Evolutionary conservation across 2,329 filamentous ascomycete genomes (phyloP).

Genomic region (Coniochaeta sp.): DNA sequence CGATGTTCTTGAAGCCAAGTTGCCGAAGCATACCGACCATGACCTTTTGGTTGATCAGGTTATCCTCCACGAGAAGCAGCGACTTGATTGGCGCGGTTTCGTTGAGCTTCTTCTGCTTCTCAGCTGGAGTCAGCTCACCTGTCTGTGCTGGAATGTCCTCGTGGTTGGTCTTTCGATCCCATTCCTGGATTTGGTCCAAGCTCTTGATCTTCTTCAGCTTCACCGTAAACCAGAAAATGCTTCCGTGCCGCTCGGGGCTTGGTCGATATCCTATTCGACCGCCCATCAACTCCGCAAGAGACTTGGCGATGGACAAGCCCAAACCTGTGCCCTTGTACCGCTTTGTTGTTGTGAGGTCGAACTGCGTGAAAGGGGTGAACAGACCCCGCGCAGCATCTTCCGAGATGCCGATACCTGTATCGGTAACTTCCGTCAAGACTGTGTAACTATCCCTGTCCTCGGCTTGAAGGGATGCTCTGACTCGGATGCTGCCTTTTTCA

Average conservation of each 20-base stretch:
- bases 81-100: constrained; percentile 29
- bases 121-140: not conserved
- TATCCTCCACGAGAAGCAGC: constrained; percentile 33
- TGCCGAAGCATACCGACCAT: constrained; percentile 26
- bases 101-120: constrained; percentile 18
- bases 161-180: constrained; percentile 12
- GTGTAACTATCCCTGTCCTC: constrained; percentile 34
- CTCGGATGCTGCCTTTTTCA: constrained; percentile 41
- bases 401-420: constrained; percentile 77
- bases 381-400: constrained; percentile 44
- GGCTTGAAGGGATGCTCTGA: constrained; percentile 30
- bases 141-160: not conserved
- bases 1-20: constrained; percentile 32
- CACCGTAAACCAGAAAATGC: constrained; percentile 44
- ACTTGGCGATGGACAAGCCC: constrained; percentile 74
- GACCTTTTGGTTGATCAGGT: constrained; percentile 34
- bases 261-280: constrained; percentile 33
- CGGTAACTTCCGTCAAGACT: constrained; percentile 56
- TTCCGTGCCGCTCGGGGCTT: constrained; percentile 38
- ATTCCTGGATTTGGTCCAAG: constrained; percentile 19
- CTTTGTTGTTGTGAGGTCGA: constrained; percentile 70
- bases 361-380: constrained; percentile 76
- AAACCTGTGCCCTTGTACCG: constrained; percentile 75
- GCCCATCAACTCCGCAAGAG: constrained; percentile 69
- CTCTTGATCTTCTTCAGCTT: constrained; percentile 29